Evolutionary conservation across 305 asterid species (phyloP).

Genomic region (Rubia balearica): DNA sequence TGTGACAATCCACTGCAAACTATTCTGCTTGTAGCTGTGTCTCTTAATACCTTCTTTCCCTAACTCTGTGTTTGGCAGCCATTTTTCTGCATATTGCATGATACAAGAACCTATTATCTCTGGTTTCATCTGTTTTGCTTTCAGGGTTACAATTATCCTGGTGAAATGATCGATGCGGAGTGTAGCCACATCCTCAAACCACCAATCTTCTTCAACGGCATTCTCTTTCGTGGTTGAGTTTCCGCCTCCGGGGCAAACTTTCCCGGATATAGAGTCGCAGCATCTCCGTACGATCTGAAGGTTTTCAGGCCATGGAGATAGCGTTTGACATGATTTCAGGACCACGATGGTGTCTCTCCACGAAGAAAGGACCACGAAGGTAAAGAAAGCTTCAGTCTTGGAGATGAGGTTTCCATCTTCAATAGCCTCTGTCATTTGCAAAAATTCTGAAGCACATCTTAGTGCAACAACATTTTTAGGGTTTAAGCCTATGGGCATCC

Average conservation of each 20-base stretch:
- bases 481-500: constrained; percentile 46
- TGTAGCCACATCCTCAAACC: constrained; percentile 51
- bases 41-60: constrained; percentile 28
- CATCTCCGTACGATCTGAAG: constrained; percentile 85
- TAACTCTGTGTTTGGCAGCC: constrained; percentile 40
- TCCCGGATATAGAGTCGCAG: constrained; percentile 66
- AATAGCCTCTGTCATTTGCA: constrained; percentile 72
- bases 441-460: constrained; percentile 72
- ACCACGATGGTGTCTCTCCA: constrained; percentile 64
- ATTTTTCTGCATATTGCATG: constrained; percentile 44
- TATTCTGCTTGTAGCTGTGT: constrained; percentile 24
- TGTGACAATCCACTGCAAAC: constrained; percentile 51
- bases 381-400: constrained; percentile 76
- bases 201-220: constrained; percentile 39
- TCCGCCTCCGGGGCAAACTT: constrained; percentile 31
- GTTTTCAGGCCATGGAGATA: constrained; percentile 83
- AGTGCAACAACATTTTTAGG: constrained; percentile 54
- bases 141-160: constrained; percentile 52
- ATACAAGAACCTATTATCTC: constrained; percentile 62
- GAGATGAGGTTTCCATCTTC: constrained; percentile 80
- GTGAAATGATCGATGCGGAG: constrained; percentile 58
- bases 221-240: constrained; percentile 29
- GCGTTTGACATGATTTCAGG: constrained; percentile 59
- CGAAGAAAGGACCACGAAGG: constrained; percentile 69
- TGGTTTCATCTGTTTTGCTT: constrained; percentile 49